Conservation (phyloP, 2,329 filamentous ascomycete species). For the Pseudohalonectria lignicola region DNA sequence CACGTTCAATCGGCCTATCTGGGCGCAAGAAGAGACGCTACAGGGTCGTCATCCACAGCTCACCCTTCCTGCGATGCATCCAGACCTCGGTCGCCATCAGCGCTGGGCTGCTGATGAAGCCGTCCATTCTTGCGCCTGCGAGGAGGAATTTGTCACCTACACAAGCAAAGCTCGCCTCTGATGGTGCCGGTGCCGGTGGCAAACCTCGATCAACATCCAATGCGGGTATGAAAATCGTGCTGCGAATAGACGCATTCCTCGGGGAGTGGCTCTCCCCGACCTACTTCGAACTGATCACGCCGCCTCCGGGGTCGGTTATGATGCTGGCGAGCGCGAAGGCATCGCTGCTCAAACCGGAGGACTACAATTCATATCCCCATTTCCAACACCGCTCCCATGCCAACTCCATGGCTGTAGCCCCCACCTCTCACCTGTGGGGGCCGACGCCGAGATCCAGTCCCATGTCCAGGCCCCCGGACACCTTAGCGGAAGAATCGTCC, state of each 20-base stretch:
- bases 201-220: conserved; percentile 27
- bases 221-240: conserved; percentile 35
- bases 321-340: conserved; percentile 88
- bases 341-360: conserved; percentile 67
- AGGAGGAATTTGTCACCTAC: background rate
- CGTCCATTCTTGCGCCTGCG: conserved; percentile 1
- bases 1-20: conserved; percentile 7
- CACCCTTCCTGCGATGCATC: conserved; percentile 86
- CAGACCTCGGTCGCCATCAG: conserved; percentile 86
- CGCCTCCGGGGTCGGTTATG: conserved; percentile 72
- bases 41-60: conserved; percentile 79
- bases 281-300: conserved; percentile 88
- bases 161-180: conserved; percentile 1
- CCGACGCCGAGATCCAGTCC: conserved; percentile 10
- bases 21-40: conserved; percentile 46
- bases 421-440: conserved; percentile 26
- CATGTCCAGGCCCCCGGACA: conserved; percentile 4
- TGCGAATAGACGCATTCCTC: conserved; percentile 84
- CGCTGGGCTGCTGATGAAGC: conserved; percentile 42
- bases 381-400: conserved; percentile 19
- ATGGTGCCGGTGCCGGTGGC: background rate
- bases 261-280: conserved; percentile 92
- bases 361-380: conserved; percentile 42
- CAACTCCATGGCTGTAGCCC: conserved; percentile 10
- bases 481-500: background rate